phyloP scores from a whole-genome alignment of 306 rosid genomes.

The Comarum palustre region DNA sequence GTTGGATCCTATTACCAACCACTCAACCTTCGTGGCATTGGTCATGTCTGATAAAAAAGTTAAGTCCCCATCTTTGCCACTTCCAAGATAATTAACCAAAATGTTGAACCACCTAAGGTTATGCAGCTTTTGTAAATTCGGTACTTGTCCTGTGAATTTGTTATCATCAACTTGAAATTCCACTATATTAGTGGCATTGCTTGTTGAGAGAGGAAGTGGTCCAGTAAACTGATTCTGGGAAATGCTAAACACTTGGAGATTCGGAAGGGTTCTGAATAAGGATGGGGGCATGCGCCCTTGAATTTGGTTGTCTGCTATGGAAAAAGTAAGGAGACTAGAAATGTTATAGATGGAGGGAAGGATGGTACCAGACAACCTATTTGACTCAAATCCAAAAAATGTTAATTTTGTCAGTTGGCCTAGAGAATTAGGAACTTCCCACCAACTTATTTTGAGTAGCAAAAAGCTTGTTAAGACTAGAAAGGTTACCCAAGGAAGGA shows the following conservation, averaged over 20 bases:
- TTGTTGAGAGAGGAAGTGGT: background rate
- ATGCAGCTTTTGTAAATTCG: background rate
- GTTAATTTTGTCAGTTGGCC: background rate
- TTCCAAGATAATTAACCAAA: background rate
- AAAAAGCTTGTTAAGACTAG: background rate
- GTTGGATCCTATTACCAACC: accelerated
- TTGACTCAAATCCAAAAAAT: too few species aligned
- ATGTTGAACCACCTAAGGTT: background rate
- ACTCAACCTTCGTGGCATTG: background rate
- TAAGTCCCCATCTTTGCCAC: background rate
- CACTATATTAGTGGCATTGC: background rate
- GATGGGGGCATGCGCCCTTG: background rate
- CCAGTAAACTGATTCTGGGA: background rate
- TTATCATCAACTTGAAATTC: too few species aligned
- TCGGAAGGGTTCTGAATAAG: background rate
- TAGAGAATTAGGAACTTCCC: background rate
- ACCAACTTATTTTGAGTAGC: accelerated
- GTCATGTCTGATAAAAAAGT: slow-evolving; percentile 1
- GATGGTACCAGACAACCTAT: slow-evolving; percentile 12
- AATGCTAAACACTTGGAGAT: background rate
- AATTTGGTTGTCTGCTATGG: background rate
- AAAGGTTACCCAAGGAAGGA: background rate
- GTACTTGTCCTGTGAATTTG: background rate
- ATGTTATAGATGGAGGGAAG: slow-evolving; percentile 31
- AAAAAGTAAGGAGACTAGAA: background rate